Conservation (phyloP, 2,329 filamentous ascomycete species). For the Microdochium paspali region DNA sequence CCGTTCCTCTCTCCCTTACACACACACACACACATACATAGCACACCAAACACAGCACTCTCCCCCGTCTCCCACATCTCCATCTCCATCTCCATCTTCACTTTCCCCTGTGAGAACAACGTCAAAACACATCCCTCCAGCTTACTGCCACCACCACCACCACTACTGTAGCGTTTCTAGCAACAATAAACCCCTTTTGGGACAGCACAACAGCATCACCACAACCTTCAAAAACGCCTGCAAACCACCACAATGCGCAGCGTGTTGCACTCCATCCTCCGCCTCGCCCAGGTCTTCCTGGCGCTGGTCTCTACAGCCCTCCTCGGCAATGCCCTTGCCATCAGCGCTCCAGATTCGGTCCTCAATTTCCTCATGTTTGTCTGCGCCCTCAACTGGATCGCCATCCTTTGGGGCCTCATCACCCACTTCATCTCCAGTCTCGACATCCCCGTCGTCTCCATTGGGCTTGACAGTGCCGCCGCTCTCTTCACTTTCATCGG, state of each 20-base stretch:
- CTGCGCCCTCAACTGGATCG: constrained; percentile 55
- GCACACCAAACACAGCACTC: no score
- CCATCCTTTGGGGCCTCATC: constrained; percentile 52
- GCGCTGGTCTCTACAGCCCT: constrained; percentile 44
- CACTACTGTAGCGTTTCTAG: background rate
- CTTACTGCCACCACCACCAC: no score
- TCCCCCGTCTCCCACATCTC: no score
- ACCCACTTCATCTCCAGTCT: constrained; percentile 43
- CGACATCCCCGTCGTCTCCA: constrained; percentile 39
- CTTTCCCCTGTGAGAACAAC: no score
- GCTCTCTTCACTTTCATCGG: constrained; percentile 62
- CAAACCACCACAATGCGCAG: constrained; percentile 1
- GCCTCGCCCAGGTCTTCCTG: constrained; percentile 39
- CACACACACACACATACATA: no score
- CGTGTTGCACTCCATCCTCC: constrained; percentile 35
- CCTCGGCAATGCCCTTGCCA: constrained; percentile 48
- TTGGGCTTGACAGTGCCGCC: constrained; percentile 48
- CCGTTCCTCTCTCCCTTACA: no score
- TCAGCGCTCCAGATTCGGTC: constrained; percentile 35
- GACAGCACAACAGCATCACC: background rate
- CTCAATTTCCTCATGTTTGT: constrained; percentile 64
- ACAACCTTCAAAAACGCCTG: background rate
- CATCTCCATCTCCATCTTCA: no score
- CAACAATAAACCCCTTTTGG: background rate
- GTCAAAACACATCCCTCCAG: no score